Base-by-base conservation (phyloP, 1,139 yeast genomes). In the Maudiozyma humilis region DNA sequence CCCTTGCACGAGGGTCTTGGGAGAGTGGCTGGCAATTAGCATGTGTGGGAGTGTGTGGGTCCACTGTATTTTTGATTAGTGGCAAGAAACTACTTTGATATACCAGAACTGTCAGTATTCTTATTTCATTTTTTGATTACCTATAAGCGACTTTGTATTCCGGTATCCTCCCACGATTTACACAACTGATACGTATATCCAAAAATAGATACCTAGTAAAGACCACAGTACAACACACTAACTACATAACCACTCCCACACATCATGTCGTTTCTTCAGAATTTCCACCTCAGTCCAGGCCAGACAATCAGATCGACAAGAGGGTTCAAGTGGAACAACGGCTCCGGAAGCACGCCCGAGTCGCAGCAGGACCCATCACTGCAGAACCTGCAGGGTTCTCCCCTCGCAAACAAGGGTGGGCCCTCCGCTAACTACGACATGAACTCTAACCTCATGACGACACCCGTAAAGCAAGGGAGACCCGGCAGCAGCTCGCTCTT, bases 231-330 rank as follows among this genome's bases (percentile, higher is more conserved):
- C 10, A 6, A 6, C 10, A 23, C 27, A 23, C n/a, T n/a, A n/a
- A n/a, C n/a, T n/a, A n/a, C n/a, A n/a, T n/a, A n/a, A n/a, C n/a
- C n/a, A n/a, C n/a, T n/a, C n/a, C n/a, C n/a, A n/a, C n/a, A 3
- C 29, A 10, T 18, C n/a, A 57, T 56, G 63, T 55, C 62, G 2
- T 57, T 60, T 45, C 44, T 60, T 37, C 63, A 58, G 40, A 58
- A 57, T 41, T 57, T 59, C 44, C 64, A 60, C 47, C 41, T 61
- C 40, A 59, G 61, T 47, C 64, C 64, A 27, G 64, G 64, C 8
- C 64, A 63, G 43, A 63, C 66, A n/a, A 62, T 63, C 14, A 56
- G 64, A 36, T 60, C 66, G 17, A 59, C 65, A 4, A 53, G 66
- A 50, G 66, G 66, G 3, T 63, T 63, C 47, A 62, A 61, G 44